Evolutionary conservation across 2,329 filamentous ascomycete genomes (phyloP).

Genomic region (Xylariaceae sp.): DNA sequence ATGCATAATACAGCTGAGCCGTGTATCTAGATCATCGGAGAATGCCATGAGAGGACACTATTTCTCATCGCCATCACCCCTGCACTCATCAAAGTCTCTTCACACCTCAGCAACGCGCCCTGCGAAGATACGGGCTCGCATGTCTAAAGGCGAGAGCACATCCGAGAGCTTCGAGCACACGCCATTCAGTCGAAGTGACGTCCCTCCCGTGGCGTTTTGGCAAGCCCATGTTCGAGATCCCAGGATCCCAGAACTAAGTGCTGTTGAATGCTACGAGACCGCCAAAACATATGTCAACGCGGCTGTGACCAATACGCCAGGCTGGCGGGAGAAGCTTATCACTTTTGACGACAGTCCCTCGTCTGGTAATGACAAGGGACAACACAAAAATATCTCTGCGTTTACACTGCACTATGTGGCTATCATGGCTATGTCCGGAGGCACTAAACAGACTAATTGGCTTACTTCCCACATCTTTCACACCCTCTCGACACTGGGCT

Average conservation of each 20-base stretch:
- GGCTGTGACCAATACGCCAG: conserved; percentile 17
- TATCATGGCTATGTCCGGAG: conserved; percentile 19
- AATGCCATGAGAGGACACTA: background rate
- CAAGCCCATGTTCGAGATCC: conserved; percentile 4
- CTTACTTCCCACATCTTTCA: conserved; percentile 34
- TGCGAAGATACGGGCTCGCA: background rate
- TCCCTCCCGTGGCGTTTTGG: conserved; percentile 29
- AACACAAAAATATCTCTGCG: conserved; percentile 5
- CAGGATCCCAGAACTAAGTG: conserved; percentile 16
- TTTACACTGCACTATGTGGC: conserved; percentile 32
- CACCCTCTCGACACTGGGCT: conserved; percentile 30
- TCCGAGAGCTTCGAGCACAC: conserved; percentile 12
- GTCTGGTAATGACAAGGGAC: background rate
- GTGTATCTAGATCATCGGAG: background rate
- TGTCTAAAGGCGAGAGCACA: background rate
- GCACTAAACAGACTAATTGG: conserved; percentile 1
- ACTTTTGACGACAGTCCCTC: conserved; percentile 8
- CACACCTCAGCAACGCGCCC: no score
- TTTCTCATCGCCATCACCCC: conserved; percentile 3
- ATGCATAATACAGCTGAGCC: conserved; percentile 9
- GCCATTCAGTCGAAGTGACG: conserved; percentile 25
- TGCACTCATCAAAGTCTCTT: background rate
- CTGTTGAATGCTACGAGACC: conserved; percentile 21
- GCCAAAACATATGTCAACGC: conserved; percentile 23
- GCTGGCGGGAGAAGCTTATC: conserved; percentile 24